Evolutionary conservation across 2,329 filamentous ascomycete species (phyloP).

Genomic region (Fusarium verticillioides): DNA sequence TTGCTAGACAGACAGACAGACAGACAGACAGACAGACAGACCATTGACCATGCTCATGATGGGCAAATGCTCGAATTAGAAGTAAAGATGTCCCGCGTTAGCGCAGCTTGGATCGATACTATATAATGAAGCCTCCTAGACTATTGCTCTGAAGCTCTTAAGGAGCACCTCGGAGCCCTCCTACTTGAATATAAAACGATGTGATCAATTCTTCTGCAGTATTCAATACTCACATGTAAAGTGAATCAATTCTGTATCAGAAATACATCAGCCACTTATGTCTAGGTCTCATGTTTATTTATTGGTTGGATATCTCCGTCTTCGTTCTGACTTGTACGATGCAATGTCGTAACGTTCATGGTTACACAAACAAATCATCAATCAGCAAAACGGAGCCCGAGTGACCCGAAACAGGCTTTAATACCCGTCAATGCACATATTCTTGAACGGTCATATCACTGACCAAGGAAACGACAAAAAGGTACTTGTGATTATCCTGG

Average conservation of each 20-base stretch:
- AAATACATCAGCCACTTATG: not conserved
- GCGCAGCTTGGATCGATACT: not conserved
- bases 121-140: not conserved
- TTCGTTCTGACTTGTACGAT: not conserved
- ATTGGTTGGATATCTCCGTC: not conserved
- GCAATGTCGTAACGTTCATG: not conserved
- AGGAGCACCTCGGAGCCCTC: not conserved
- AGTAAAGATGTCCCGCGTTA: not conserved
- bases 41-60: not conserved
- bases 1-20: not conserved
- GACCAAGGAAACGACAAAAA: not conserved
- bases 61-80: not conserved
- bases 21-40: not conserved
- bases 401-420: conserved; percentile 13
- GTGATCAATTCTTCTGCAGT: not conserved
- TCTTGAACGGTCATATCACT: conserved; percentile 1
- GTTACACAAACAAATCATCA: conserved; percentile 12
- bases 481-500: not conserved
- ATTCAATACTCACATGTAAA: not conserved
- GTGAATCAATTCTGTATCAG: not conserved
- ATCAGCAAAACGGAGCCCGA: conserved; percentile 1
- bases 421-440: not conserved
- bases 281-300: not conserved
- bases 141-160: not conserved
- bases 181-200: not conserved